Conservation (phyloP, 2,329 filamentous ascomycete species). For the Aspergillus tubingensis region DNA sequence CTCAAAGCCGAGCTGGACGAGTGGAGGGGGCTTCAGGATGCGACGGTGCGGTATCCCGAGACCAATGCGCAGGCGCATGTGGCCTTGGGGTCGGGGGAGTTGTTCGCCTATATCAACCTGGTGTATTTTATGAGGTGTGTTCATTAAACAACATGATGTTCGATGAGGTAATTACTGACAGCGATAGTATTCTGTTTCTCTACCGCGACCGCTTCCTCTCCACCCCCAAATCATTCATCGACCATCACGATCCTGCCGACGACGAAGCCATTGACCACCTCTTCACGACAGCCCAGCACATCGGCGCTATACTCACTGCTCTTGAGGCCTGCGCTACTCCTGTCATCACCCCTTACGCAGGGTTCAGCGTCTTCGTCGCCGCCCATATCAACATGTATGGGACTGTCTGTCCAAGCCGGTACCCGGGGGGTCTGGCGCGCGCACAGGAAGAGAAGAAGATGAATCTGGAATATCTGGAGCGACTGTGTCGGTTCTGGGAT, state of each 20-base stretch:
- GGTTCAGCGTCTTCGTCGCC: conserved; percentile 41
- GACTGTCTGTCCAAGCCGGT: conserved; percentile 34
- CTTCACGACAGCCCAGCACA: conserved; percentile 37
- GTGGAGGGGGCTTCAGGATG: conserved; percentile 38
- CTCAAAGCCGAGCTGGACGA: conserved; percentile 39
- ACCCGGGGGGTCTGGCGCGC: conserved; percentile 34
- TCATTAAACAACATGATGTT: too few species aligned
- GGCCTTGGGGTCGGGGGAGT: conserved; percentile 37
- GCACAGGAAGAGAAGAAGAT: conserved; percentile 35
- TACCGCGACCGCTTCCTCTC: conserved; percentile 38
- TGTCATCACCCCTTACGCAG: conserved; percentile 40
- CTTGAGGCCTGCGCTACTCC: conserved; percentile 34
- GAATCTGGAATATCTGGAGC: conserved; percentile 38
- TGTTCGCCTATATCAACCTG: conserved; percentile 43
- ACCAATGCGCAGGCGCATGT: conserved; percentile 40
- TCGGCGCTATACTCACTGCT: conserved; percentile 32
- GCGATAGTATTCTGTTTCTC: conserved; percentile 35
- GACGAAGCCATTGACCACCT: conserved; percentile 32
- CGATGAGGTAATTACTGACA: too few species aligned
- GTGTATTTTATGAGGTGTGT: conserved; percentile 40
- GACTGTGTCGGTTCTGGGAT: conserved; percentile 36
- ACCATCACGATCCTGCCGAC: conserved; percentile 22
- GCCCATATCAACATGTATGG: conserved; percentile 44
- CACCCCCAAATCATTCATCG: conserved; percentile 29
- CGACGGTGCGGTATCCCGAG: conserved; percentile 35